A percentile compares a stretch with the other conserved stretches of the same genome.
Conservation (phyloP, 768 basidiomycete species). For the Amanita thiersii region DNA sequence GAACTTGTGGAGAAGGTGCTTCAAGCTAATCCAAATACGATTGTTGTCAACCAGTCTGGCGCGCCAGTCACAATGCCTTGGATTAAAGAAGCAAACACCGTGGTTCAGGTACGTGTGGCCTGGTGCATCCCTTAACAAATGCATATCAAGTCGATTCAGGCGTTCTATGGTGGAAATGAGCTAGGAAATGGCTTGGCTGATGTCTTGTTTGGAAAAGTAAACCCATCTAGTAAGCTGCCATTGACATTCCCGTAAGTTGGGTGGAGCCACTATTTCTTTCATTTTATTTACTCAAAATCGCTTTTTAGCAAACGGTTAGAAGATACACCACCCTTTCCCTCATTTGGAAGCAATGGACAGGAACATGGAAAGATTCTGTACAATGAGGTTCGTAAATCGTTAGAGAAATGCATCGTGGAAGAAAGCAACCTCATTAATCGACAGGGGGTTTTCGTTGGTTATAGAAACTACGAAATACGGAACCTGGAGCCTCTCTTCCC, state of each 20-base stretch:
- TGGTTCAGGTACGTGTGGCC: no score
- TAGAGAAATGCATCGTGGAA: no score
- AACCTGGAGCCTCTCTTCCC: slow-evolving; percentile 39
- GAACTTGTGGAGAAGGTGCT: slow-evolving; percentile 40
- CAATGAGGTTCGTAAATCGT: slow-evolving; percentile 36
- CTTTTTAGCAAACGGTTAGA: slow-evolving; percentile 34
- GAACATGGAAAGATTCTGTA: slow-evolving; percentile 35
- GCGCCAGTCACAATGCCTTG: slow-evolving; percentile 50
- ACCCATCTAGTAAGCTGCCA: slow-evolving; percentile 50
- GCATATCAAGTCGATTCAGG: slow-evolving; percentile 22
- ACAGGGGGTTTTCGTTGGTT: slow-evolving; percentile 44
- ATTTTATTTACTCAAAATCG: no score
- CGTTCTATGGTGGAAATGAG: slow-evolving; percentile 49
- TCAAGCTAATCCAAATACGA: slow-evolving; percentile 42
- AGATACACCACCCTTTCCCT: slow-evolving; percentile 42
- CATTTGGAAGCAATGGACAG: slow-evolving; percentile 35
- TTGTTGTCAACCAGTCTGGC: slow-evolving; percentile 52
- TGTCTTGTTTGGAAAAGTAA: slow-evolving; percentile 51
- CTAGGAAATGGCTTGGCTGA: slow-evolving; percentile 50
- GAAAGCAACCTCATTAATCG: no score
- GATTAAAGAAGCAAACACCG: slow-evolving; percentile 28
- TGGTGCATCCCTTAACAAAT: neutral
- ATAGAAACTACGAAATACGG: slow-evolving; percentile 40
- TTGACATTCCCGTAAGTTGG: slow-evolving; percentile 44
- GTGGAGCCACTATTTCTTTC: no score